These are phyloP conservation scores for Adenanthera pavonina DNA, from an alignment of 306 rosid genomes.

Conservation along the genomic window DNA sequence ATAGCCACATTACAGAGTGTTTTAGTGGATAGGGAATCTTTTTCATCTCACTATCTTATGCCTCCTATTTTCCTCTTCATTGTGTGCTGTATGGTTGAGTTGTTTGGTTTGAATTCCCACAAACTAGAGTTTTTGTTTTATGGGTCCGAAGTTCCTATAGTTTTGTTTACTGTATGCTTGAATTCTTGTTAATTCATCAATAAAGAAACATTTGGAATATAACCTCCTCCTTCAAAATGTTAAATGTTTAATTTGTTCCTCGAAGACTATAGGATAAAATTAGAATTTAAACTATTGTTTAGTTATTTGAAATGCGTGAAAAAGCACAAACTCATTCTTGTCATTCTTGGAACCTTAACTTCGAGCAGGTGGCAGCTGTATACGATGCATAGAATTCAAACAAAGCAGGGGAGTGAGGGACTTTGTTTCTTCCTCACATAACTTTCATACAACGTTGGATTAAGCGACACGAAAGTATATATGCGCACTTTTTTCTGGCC, in stretches of 20 bases:
- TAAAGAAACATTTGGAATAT: neutral
- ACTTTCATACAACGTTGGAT: too few relatives aligned
- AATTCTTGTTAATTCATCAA: slow-evolving; percentile 10
- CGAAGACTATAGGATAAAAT: slow-evolving; percentile 31
- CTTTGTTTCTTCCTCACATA: neutral
- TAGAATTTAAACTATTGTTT: neutral
- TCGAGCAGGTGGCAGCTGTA: neutral
- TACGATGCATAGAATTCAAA: slow-evolving; percentile 1
- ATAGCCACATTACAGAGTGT: slow-evolving; percentile 39
- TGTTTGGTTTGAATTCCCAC: slow-evolving; percentile 39
- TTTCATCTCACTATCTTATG: slow-evolving; percentile 31
- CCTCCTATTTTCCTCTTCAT: slow-evolving; percentile 32
- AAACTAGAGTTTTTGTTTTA: slow-evolving; percentile 12
- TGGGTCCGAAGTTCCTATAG: neutral
- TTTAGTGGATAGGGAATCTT: slow-evolving; percentile 43
- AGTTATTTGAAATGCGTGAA: slow-evolving; percentile 21
- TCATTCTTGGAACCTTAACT: neutral
- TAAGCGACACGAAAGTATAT: too few relatives aligned
- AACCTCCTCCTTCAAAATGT: neutral
- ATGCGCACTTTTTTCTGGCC: neutral
- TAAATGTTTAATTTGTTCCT: slow-evolving; percentile 16
- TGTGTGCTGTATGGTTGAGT: slow-evolving; percentile 39
- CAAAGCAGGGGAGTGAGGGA: neutral
- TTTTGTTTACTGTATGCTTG: slow-evolving; percentile 11
- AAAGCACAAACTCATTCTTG: neutral